These are phyloP conservation scores for Laburnicola sp. DNA, from an alignment of 2,329 filamentous ascomycete species.

Conservation along the genomic window DNA sequence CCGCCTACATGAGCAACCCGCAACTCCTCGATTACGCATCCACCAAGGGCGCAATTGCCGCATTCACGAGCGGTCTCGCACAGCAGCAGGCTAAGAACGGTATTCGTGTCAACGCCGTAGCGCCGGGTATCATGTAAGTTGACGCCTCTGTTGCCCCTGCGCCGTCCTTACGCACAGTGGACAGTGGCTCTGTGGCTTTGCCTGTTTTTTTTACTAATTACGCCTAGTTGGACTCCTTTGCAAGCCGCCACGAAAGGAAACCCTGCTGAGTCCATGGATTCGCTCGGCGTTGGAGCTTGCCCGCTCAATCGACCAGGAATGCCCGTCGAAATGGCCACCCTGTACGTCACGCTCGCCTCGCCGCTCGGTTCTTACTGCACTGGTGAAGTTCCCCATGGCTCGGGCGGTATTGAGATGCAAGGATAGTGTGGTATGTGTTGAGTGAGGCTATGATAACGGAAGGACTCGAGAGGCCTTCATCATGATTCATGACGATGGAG, in stretches of 20 bases:
- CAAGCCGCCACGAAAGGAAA: constrained; percentile 20
- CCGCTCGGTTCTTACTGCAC: constrained; percentile 25
- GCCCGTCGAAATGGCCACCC: constrained; percentile 25
- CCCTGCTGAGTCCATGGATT: constrained; percentile 17
- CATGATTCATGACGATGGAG: no score
- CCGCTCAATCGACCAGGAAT: constrained; percentile 23
- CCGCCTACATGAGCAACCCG: constrained; percentile 74
- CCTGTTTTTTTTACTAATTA: neutral
- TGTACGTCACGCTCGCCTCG: constrained; percentile 24
- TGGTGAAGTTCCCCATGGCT: constrained; percentile 22
- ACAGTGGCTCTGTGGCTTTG: no score
- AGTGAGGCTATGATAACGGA: no score
- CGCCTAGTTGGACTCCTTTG: constrained; percentile 20
- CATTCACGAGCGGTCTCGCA: constrained; percentile 73
- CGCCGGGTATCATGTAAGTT: constrained; percentile 61
- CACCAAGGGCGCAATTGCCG: constrained; percentile 73
- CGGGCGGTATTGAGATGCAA: constrained; percentile 26
- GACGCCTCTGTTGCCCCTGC: neutral
- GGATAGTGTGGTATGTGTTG: constrained; percentile 6
- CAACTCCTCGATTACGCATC: constrained; percentile 79
- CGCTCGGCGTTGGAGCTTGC: constrained; percentile 22
- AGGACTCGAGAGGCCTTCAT: no score
- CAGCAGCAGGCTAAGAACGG: constrained; percentile 72
- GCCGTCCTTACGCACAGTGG: no score
- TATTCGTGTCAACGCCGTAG: constrained; percentile 73